Percentiles rank a stretch among this genome's conserved stretches.
Conservation (phyloP, 2,329 filamentous ascomycete species). For the Talaromyces sp. region DNA sequence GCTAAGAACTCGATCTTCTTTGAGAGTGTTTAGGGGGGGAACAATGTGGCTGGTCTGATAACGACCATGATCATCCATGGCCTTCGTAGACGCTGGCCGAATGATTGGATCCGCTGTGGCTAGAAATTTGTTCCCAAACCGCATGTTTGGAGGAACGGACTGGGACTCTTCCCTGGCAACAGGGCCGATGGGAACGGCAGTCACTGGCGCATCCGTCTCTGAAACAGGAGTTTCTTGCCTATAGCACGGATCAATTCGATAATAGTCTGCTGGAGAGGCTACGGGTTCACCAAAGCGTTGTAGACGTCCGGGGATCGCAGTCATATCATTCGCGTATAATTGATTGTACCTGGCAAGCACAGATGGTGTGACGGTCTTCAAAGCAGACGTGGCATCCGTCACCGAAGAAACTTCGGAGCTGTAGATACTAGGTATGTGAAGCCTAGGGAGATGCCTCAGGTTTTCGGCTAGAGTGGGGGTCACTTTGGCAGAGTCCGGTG, state of each 20-base stretch:
- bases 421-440: slow-evolving; percentile 57
- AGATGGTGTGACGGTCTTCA: slow-evolving; percentile 36
- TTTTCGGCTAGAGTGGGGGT: slow-evolving; percentile 42
- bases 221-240: slow-evolving; percentile 85
- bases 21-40: slow-evolving; percentile 29
- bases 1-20: slow-evolving; percentile 25
- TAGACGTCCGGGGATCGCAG: background rate
- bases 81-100: slow-evolving; percentile 48
- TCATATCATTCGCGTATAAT: slow-evolving; percentile 6
- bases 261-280: slow-evolving; percentile 62
- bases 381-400: slow-evolving; percentile 26
- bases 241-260: slow-evolving; percentile 44
- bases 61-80: slow-evolving; percentile 39
- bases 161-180: slow-evolving; percentile 79
- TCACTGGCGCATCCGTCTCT: slow-evolving; percentile 85
- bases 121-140: slow-evolving; percentile 59
- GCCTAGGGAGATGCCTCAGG: slow-evolving; percentile 58
- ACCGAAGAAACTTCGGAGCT: slow-evolving; percentile 26
- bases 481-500: slow-evolving; percentile 7
- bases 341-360: slow-evolving; percentile 16
- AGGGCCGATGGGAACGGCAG: slow-evolving; percentile 69
- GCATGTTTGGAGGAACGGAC: slow-evolving; percentile 93
- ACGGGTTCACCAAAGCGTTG: background rate
- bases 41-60: slow-evolving; percentile 23
- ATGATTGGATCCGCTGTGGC: slow-evolving; percentile 46